A percentile compares a stretch with the other conserved stretches of the same genome.
Conservation (phyloP, 2,329 filamentous ascomycete species). For the Colletotrichum sp. region DNA sequence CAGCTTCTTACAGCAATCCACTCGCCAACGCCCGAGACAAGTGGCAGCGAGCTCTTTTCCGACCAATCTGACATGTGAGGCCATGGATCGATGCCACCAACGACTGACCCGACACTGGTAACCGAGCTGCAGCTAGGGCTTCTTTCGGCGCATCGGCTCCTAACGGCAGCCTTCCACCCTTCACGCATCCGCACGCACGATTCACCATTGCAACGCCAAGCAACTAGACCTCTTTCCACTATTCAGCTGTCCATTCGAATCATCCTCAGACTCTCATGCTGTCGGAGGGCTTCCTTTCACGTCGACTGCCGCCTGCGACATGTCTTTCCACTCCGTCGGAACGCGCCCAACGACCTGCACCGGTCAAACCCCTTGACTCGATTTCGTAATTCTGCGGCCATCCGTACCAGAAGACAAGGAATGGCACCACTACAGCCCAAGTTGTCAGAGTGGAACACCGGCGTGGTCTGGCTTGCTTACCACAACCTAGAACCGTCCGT, state of each 20-base stretch:
- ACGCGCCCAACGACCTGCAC: background rate
- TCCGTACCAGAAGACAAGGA: background rate
- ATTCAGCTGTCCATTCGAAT: background rate
- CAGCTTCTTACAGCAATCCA: background rate
- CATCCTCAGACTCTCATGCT: background rate
- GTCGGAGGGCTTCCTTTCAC: background rate
- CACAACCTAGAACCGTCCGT: background rate
- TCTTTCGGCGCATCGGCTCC: background rate
- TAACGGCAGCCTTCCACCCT: background rate
- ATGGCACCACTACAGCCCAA: background rate
- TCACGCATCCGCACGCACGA: background rate
- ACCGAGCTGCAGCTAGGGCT: background rate
- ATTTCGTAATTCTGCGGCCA: background rate
- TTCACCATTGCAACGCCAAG: background rate
- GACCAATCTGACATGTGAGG: constrained; percentile 2
- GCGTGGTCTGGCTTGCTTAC: background rate
- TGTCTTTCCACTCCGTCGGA: background rate
- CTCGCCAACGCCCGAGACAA: background rate
- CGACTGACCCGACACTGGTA: background rate
- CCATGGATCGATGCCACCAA: background rate
- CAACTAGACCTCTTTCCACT: background rate
- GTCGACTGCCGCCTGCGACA: background rate
- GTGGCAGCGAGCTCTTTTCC: background rate
- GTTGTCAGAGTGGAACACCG: background rate
- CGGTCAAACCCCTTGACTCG: background rate